These are phyloP conservation scores for Plasmopara halstedii DNA, from an alignment of 352 stramenopile genomes.

Conservation along the genomic window DNA sequence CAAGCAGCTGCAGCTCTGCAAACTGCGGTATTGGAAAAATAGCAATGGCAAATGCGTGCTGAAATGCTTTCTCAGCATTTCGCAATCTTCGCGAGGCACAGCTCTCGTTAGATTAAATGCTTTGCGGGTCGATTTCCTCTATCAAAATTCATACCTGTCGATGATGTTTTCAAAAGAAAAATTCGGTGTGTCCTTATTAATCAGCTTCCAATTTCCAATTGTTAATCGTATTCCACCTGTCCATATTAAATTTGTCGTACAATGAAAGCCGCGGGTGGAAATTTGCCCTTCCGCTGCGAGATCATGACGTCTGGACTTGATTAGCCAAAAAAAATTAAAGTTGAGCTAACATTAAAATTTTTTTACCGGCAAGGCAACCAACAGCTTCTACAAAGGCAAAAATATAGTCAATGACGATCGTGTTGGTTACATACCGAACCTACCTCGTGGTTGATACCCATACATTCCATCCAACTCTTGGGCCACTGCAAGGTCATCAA, in stretches of 20 bases:
- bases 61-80: constrained; percentile 56
- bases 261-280: constrained; percentile 64
- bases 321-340: background rate
- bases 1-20: constrained; percentile 37
- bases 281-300: constrained; percentile 58
- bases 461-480: constrained; percentile 48
- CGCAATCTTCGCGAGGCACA: constrained; percentile 22
- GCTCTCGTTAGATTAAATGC: background rate
- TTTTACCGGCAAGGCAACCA: constrained; percentile 47
- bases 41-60: constrained; percentile 42
- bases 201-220: constrained; percentile 20
- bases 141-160: constrained; percentile 24
- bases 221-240: no score
- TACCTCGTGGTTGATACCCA: constrained; percentile 46
- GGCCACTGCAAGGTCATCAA: constrained; percentile 23
- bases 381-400: constrained; percentile 22
- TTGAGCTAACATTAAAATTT: background rate
- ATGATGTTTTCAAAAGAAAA: constrained; percentile 32
- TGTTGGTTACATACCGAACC: background rate
- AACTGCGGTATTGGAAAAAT: constrained; percentile 37
- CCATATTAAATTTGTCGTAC: constrained; percentile 11
- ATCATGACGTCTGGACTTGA: constrained; percentile 62
- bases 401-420: background rate
- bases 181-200: constrained; percentile 29
- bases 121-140: background rate